These are phyloP conservation scores for Kwoniella shivajii DNA, from an alignment of 1,284 basidiomycete species.

Conservation along the genomic window DNA sequence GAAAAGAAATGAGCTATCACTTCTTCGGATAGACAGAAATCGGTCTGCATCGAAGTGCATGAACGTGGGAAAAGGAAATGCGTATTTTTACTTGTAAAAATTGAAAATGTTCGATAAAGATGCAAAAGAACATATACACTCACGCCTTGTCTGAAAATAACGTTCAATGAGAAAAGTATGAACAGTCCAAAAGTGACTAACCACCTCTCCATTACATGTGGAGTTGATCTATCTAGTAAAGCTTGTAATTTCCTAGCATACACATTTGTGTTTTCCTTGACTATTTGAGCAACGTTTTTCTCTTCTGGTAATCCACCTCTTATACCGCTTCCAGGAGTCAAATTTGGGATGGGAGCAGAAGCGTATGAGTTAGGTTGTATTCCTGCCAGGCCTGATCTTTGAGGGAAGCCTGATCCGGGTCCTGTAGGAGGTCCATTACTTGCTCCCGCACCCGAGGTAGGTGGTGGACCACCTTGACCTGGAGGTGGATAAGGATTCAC, in stretches of 20 bases:
- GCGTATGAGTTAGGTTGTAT: constrained; percentile 47
- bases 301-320: constrained; percentile 49
- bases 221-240: constrained; percentile 85
- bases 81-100: neutral
- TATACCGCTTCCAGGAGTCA: constrained; percentile 40
- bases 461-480: constrained; percentile 1
- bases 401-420: constrained; percentile 53
- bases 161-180: constrained; percentile 78
- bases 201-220: constrained; percentile 87
- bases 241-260: constrained; percentile 65
- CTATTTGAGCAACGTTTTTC: constrained; percentile 53
- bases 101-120: neutral
- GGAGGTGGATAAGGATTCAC: constrained; percentile 32
- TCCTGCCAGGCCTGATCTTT: constrained; percentile 49
- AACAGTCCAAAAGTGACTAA: constrained; percentile 73
- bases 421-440: constrained; percentile 34
- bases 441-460: constrained; percentile 1
- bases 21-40: no score
- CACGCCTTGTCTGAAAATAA: constrained; percentile 86
- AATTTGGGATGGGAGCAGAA: constrained; percentile 30
- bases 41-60: no score
- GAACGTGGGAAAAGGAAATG: neutral
- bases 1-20: neutral
- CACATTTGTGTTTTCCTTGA: constrained; percentile 51
- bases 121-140: constrained; percentile 51